Evolutionary conservation across 2,329 filamentous ascomycete species (phyloP).

Genomic region (Hymenoscyphus fraxineus): DNA sequence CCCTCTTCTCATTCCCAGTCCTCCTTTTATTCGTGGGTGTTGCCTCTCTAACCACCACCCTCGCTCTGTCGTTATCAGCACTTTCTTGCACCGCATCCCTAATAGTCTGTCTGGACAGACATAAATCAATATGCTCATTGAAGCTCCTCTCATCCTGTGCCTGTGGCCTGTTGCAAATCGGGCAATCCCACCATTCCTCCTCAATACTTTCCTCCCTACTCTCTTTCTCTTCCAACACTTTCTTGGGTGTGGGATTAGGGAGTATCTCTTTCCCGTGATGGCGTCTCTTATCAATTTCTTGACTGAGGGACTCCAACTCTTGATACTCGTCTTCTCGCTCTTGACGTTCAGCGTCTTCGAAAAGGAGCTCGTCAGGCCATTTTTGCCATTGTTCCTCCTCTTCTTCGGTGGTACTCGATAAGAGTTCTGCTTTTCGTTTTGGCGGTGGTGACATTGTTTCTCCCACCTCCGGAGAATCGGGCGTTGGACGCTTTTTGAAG

Average conservation of each 20-base stretch:
- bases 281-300: constrained; percentile 38
- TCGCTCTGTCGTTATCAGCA: constrained; percentile 8
- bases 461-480: constrained; percentile 12
- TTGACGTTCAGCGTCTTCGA: constrained; percentile 57
- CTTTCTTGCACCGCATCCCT: constrained; percentile 68
- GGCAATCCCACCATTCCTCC: constrained; percentile 73
- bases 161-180: constrained; percentile 79
- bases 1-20: constrained; percentile 9
- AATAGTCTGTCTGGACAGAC: constrained; percentile 81
- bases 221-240: constrained; percentile 20
- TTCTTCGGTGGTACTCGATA: constrained; percentile 33
- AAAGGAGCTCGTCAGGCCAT: constrained; percentile 61
- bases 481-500: constrained; percentile 39
- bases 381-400: constrained; percentile 58
- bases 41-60: constrained; percentile 12
- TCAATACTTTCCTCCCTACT: constrained; percentile 16
- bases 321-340: constrained; percentile 59
- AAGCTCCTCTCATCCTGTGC: constrained; percentile 69
- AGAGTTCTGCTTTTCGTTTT: constrained; percentile 38
- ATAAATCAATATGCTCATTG: constrained; percentile 90
- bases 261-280: constrained; percentile 51
- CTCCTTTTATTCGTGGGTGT: constrained; percentile 13
- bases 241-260: constrained; percentile 40
- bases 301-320: constrained; percentile 58
- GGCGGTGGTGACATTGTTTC: constrained; percentile 19